phyloP scores from a whole-genome alignment of 2,329 filamentous ascomycete genomes.

The Colletotrichum horii region DNA sequence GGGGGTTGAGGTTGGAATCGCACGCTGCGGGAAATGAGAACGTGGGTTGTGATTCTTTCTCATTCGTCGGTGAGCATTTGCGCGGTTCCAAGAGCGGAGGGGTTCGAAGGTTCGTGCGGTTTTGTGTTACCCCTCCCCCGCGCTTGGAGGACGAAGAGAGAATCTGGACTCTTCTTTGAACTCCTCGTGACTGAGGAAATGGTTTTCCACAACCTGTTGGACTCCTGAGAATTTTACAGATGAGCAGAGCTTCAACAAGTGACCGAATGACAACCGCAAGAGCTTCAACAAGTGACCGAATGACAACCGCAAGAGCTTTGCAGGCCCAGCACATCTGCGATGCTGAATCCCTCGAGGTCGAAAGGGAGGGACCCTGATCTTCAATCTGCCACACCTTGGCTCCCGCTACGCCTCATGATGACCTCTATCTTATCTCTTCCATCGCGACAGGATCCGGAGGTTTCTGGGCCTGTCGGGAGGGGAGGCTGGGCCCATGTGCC shows the following conservation, averaged over 20 bases:
- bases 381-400: neutral
- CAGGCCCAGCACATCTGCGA: neutral
- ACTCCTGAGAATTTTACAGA: fast-evolving
- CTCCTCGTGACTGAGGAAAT: neutral
- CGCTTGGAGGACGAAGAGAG: neutral
- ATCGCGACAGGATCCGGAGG: neutral
- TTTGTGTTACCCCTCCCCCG: neutral
- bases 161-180: neutral
- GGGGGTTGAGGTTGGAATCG: neutral
- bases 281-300: fast-evolving
- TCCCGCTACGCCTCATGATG: neutral
- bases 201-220: neutral
- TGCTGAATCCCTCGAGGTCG: neutral
- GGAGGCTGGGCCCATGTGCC: neutral
- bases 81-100: neutral
- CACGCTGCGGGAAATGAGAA: neutral
- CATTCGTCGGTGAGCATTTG: neutral
- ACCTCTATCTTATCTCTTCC: neutral
- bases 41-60: neutral
- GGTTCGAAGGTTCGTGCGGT: neutral
- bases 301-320: fast-evolving
- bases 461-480: neutral
- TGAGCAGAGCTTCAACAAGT: fast-evolving
- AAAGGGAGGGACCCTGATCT: neutral
- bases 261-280: fast-evolving